Base-by-base conservation (phyloP, 768 basidiomycete species). In the Boletus barrowsii region DNA sequence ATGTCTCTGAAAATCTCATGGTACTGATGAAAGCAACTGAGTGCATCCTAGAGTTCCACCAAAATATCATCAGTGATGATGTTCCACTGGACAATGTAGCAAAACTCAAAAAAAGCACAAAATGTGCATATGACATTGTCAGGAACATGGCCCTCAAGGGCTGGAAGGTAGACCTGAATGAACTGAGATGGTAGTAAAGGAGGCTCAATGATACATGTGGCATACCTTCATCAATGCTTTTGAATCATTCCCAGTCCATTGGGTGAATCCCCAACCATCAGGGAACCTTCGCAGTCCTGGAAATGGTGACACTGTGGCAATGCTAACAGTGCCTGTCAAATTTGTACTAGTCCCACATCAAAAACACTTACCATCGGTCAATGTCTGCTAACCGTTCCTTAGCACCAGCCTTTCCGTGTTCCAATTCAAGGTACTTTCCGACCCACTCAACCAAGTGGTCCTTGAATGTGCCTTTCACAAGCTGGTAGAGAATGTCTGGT, bases 251-350 rank as follows among this genome's bases (percentile, higher is more conserved):
- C 33, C 33, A 35, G 73, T 76, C 75, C 75, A 76, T 30, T 75
- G 74, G 18, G 70, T 69, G 48, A 74, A 75, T 1, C 58, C 52
- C 0, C 51, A 45, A 1, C 73, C 72, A 29, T 74, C 57, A 2
- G 64, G 63, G 24, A 76, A 75, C 0, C 58, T 49, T 6, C 59
- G 46, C 0, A 73, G 60, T 0, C 68, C 68, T 0, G 68, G 20
- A 30, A 72, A 75, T 0, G 60, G 42, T 1, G 64, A 62, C 0
- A 62, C 63, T 1, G 59, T 65, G 3, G 71, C 61, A 36, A 72
- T 29, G 26, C 26, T 29, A 8, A 29, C 26, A 29, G 26, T 1
- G 71, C 14, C 70, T 74, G 44, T 29, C 26, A 29, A 29, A 29
- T 29, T 17, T 1, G 5, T 22, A 5, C 26, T 2, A 43, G 5